Base-by-base conservation (phyloP, 108 stramenopile species). In the Licmophora abbreviata region DNA sequence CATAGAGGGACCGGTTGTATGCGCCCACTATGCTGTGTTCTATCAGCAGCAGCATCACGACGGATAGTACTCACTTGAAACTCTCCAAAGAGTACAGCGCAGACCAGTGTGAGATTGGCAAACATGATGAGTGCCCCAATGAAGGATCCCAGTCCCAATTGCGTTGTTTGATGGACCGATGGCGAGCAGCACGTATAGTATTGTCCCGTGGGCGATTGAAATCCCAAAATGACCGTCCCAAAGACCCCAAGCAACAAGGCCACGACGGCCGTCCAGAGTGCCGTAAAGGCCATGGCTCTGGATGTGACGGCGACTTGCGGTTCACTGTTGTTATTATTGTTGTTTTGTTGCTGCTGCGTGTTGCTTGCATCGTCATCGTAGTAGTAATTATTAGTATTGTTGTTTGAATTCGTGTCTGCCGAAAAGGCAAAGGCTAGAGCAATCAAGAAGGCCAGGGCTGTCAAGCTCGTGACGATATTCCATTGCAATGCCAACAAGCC, bases 41-140 rank as follows among this genome's bases (percentile, higher is more conserved):
- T n/a, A n/a, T n/a, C n/a, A n/a, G n/a, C n/a, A n/a, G n/a, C n/a
- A n/a, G n/a, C n/a, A n/a, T n/a, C n/a, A n/a, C n/a, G 20, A 40
- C 15, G 3, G 34, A 35, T 35, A 35, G 2, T 14, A 35, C 83
- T 63, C 47, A 86, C 89, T 77, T 91, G 68, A 51, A 91, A 92
- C 56, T 87, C 90, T 48, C 85, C 90, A 73, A 92, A 92, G 12
- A 84, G 49, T 12, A 79, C 69, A 5, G 83, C 58, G 50, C 72
- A 78, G 21, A 78, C 72, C 63, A 92, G 67, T 18, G 84, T 83
- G 25, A 87, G 44, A 64, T 92, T 92, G 12, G 83, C 79, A 64
- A 87, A 82, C 85, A 92, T 87, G 14, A 92, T 45, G 0, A 87
- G 52, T 17, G 79, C 69, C 7, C 90, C 90, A 43, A 84, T 83